phyloP scores from a whole-genome alignment of 306 rosid genomes.

The Heteromeles arbutifolia region DNA sequence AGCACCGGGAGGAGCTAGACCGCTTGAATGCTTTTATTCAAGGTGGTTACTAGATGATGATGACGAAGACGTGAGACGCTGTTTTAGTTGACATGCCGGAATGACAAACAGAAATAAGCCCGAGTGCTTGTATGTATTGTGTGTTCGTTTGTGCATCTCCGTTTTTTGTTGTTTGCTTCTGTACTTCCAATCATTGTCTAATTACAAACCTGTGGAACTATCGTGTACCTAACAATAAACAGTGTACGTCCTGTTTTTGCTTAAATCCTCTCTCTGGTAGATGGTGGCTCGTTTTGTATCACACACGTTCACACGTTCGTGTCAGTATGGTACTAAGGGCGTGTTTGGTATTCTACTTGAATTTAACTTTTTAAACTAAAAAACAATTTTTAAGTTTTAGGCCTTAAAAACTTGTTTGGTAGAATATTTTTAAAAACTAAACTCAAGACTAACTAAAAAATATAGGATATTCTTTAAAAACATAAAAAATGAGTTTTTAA shows the following conservation, averaged over 20 bases:
- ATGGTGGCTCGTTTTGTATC: neutral
- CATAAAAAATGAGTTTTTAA: too few relatives aligned
- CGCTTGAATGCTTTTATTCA: conserved; percentile 94
- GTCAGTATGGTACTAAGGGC: too few relatives aligned
- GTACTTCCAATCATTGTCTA: conserved; percentile 1
- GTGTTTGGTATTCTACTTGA: too few relatives aligned
- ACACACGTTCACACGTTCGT: too few relatives aligned
- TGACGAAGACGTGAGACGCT: conserved; percentile 15
- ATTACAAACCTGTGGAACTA: conserved; percentile 4
- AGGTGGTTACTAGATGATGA: conserved; percentile 82
- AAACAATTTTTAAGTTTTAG: too few relatives aligned
- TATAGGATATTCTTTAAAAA: too few relatives aligned
- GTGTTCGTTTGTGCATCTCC: conserved; percentile 21
- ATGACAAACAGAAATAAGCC: conserved; percentile 40
- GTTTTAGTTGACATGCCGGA: conserved; percentile 21
- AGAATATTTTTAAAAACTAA: too few relatives aligned
- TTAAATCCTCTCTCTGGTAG: neutral
- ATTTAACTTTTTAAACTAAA: too few relatives aligned
- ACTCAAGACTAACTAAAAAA: too few relatives aligned
- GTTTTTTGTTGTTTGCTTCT: conserved; percentile 25
- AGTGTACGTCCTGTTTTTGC: neutral
- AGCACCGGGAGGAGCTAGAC: conserved; percentile 91
- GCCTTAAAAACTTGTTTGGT: too few relatives aligned
- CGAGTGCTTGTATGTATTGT: conserved; percentile 45
- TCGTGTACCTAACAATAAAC: conserved; percentile 4